Percentiles rank a stretch among this genome's conserved stretches.
phyloP scores from a whole-genome alignment of 495 filamentous ascomycete species.

The Tuber aestivum region DNA sequence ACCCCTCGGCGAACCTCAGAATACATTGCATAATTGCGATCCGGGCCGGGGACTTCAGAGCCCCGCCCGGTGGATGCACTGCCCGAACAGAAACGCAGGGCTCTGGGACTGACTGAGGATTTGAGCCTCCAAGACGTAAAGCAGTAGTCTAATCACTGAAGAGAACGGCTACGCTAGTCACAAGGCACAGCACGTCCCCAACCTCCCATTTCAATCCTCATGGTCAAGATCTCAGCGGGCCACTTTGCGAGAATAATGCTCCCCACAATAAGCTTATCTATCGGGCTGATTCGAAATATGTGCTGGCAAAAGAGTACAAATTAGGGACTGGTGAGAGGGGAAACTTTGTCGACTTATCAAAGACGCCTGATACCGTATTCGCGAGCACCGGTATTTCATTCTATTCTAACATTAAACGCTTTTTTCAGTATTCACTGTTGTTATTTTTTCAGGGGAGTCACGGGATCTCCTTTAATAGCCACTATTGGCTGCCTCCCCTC shows the following conservation, averaged over 20 bases:
- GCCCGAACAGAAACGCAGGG: neutral
- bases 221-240: neutral
- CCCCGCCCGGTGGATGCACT: neutral
- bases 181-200: neutral
- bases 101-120: neutral
- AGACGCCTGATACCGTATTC: neutral
- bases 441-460: neutral
- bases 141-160: neutral
- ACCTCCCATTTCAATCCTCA: neutral
- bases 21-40: neutral
- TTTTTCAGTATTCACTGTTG: no score
- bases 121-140: neutral
- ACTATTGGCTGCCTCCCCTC: neutral
- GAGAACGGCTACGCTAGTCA: neutral
- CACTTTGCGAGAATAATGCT: neutral
- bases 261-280: constrained; percentile 3
- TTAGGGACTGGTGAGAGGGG: neutral
- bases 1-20: neutral
- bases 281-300: neutral
- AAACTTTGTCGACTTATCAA: neutral
- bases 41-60: neutral
- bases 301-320: neutral
- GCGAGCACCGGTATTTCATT: neutral
- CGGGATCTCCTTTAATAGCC: neutral
- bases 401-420: neutral